These are phyloP conservation scores for Articulospora tetracladia DNA, from an alignment of 495 filamentous ascomycete species.

Conservation along the genomic window DNA sequence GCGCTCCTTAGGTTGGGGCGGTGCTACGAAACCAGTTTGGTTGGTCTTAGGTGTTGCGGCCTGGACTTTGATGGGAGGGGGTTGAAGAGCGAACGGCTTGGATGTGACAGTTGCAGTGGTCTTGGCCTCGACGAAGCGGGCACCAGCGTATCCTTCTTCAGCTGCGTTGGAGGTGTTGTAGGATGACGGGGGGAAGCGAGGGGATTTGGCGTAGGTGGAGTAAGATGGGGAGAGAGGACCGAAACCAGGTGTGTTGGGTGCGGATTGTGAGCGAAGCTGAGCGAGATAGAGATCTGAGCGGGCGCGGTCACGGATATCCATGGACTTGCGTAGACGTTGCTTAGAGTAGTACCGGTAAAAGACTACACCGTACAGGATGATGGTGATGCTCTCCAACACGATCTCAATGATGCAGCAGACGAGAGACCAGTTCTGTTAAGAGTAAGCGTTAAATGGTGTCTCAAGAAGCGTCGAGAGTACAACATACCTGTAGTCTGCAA, in stretches of 20 bases:
- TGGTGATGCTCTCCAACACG: constrained; percentile 85
- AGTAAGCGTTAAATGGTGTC: constrained; percentile 23
- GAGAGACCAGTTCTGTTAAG: constrained; percentile 79
- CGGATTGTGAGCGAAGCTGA: constrained; percentile 86
- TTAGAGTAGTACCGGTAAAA: constrained; percentile 98
- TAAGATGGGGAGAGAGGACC: constrained; percentile 57
- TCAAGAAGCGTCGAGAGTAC: neutral
- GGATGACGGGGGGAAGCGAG: constrained; percentile 47
- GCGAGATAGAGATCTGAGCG: constrained; percentile 93
- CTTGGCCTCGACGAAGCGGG: constrained; percentile 45
- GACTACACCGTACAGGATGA: constrained; percentile 86
- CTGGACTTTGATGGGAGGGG: constrained; percentile 74
- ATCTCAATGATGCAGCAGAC: constrained; percentile 98
- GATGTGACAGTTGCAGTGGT: constrained; percentile 35
- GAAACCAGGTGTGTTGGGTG: constrained; percentile 91
- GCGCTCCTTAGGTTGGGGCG: constrained; percentile 17
- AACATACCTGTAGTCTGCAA: constrained; percentile 83
- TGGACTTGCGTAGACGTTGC: constrained; percentile 87
- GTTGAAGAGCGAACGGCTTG: constrained; percentile 76
- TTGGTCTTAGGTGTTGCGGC: constrained; percentile 49
- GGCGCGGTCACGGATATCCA: constrained; percentile 92
- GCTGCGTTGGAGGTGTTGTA: constrained; percentile 42
- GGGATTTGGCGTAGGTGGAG: constrained; percentile 47
- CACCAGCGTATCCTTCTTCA: constrained; percentile 35
- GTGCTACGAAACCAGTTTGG: constrained; percentile 21